These are phyloP conservation scores for Panellus pusillus DNA, from an alignment of 768 basidiomycete species.

Conservation along the genomic window DNA sequence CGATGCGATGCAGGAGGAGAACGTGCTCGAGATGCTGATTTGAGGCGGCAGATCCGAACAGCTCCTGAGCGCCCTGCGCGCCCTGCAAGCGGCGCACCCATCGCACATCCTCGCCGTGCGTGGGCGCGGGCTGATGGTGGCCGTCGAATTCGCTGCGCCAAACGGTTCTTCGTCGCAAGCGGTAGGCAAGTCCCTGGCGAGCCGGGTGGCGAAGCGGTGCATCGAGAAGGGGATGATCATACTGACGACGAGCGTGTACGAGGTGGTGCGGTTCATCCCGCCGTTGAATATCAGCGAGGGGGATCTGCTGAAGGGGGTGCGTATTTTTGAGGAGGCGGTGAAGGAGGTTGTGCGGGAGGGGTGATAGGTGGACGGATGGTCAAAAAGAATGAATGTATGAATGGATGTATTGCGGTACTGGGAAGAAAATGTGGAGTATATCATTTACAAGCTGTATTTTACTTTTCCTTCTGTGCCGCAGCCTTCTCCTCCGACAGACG, in stretches of 20 bases:
- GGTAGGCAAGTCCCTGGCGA: conserved; percentile 54
- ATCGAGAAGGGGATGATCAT: conserved; percentile 81
- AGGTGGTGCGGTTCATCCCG: conserved; percentile 91
- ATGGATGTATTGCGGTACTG: no score
- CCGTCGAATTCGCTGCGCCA: conserved; percentile 72
- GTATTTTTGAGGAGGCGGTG: conserved; percentile 69
- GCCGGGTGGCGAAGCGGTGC: conserved; percentile 74
- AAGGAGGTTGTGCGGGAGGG: conserved; percentile 62
- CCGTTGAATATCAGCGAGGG: conserved; percentile 76
- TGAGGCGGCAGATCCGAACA: conserved; percentile 58
- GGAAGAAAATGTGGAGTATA: no score
- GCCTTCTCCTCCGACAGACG: not conserved
- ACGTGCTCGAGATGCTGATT: not conserved
- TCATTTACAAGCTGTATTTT: no score
- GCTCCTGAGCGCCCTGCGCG: conserved; percentile 61
- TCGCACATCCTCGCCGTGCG: conserved; percentile 81
- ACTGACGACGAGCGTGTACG: conserved; percentile 86
- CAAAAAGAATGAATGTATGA: no score
- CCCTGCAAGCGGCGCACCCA: conserved; percentile 53
- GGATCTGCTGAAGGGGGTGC: conserved; percentile 70
- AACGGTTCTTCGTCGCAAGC: conserved; percentile 32
- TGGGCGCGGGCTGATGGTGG: conserved; percentile 88
- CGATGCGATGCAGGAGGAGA: conserved; percentile 75
- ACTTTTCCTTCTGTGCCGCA: not conserved
- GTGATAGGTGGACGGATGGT: conserved; percentile 26